These are phyloP conservation scores for Lachnellula cervina DNA, from an alignment of 2,329 filamentous ascomycete species.

Conservation along the genomic window DNA sequence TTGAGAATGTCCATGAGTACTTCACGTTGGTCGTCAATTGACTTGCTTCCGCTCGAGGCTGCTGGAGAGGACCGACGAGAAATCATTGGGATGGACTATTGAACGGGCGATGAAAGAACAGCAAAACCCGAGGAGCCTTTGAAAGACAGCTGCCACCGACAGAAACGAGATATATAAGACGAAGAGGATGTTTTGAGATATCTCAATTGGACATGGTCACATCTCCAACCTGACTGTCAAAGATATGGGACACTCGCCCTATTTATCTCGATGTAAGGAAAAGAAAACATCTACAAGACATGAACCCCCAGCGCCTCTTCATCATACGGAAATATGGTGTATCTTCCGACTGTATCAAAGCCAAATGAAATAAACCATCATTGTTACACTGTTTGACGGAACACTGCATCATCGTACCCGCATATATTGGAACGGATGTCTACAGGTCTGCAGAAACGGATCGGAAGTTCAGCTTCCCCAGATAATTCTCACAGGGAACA, in stretches of 20 bases:
- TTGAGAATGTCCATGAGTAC: constrained; percentile 8
- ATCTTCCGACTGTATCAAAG: not conserved
- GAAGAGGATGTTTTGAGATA: not conserved
- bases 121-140: not conserved
- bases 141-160: not conserved
- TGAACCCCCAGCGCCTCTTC: not conserved
- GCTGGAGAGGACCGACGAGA: not conserved
- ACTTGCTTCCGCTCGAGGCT: not conserved
- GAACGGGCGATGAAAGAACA: not conserved
- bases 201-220: not conserved
- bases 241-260: not conserved
- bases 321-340: not conserved
- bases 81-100: not conserved
- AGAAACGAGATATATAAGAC: not conserved
- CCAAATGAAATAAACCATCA: not conserved
- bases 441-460: constrained; percentile 11
- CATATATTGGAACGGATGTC: constrained; percentile 11
- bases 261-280: not conserved
- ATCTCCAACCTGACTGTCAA: not conserved
- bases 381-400: constrained; percentile 2
- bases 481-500: not conserved
- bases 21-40: not conserved
- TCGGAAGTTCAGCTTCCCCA: not conserved
- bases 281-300: not conserved
- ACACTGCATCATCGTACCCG: constrained; percentile 2